These are phyloP conservation scores for Glutinoglossum americanum DNA, from an alignment of 495 filamentous ascomycete species.

Conservation along the genomic window DNA sequence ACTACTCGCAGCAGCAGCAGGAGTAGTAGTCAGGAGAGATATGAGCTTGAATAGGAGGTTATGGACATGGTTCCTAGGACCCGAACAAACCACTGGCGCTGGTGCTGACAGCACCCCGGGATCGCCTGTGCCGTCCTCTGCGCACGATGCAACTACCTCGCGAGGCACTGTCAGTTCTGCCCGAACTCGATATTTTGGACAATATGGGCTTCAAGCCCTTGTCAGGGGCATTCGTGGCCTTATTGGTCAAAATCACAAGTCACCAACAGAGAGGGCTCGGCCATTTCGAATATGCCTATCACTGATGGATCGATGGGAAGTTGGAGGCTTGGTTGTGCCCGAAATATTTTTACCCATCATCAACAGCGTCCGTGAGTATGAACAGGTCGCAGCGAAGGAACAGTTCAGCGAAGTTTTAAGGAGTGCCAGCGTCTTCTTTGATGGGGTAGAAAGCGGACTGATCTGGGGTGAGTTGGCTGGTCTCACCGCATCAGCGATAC, in stretches of 20 bases:
- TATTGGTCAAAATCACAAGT: slow-evolving; percentile 33
- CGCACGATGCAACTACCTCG: slow-evolving; percentile 9
- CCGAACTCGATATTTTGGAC: slow-evolving; percentile 50
- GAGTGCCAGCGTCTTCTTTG: slow-evolving; percentile 89
- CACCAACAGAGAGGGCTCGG: slow-evolving; percentile 50
- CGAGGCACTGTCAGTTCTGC: not conserved
- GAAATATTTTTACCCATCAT: slow-evolving; percentile 77
- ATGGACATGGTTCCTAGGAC: slow-evolving; percentile 93
- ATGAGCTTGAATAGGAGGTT: slow-evolving; percentile 90
- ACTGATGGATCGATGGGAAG: slow-evolving; percentile 94
- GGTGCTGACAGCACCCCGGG: slow-evolving; percentile 8
- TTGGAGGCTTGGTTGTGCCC: slow-evolving; percentile 72
- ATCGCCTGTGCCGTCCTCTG: slow-evolving; percentile 17
- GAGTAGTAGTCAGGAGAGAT: slow-evolving; percentile 70
- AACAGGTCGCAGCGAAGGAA: slow-evolving; percentile 32
- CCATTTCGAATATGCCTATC: slow-evolving; percentile 85
- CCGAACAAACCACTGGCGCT: slow-evolving; percentile 31
- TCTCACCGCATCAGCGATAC: slow-evolving; percentile 34
- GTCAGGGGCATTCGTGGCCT: slow-evolving; percentile 54
- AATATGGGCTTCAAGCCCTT: slow-evolving; percentile 52
- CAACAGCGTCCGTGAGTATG: slow-evolving; percentile 50
- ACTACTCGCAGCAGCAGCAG: slow-evolving; percentile 57
- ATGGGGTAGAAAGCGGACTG: slow-evolving; percentile 80
- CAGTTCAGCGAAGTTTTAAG: slow-evolving; percentile 72
- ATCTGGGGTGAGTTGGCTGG: slow-evolving; percentile 70